Conservation (phyloP, 305 asterid genomes). For the Fraxinus platypoda region DNA sequence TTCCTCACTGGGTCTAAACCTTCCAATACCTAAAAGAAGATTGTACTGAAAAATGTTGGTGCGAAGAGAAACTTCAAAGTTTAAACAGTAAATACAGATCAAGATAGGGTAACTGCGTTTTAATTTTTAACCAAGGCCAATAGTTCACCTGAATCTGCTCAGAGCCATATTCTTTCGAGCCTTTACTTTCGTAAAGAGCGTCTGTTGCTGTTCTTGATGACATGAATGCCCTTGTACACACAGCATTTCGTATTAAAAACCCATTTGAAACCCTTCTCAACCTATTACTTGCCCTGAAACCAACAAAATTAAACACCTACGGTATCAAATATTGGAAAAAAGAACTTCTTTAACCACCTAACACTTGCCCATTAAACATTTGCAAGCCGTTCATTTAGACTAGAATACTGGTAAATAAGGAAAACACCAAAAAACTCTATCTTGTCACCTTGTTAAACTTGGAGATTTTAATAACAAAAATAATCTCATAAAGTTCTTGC, state of each 20-base stretch:
- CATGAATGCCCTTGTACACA: slow-evolving; percentile 68
- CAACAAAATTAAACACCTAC: neutral
- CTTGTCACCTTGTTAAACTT: neutral
- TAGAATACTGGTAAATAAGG: neutral
- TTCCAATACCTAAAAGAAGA: slow-evolving; percentile 70
- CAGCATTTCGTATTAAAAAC: slow-evolving; percentile 40
- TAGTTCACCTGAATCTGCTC: slow-evolving; percentile 89
- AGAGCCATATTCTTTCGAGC: slow-evolving; percentile 74
- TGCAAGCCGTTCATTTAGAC: slow-evolving; percentile 2
- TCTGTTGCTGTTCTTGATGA: slow-evolving; percentile 62
- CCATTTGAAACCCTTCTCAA: slow-evolving; percentile 41
- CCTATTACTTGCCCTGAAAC: slow-evolving; percentile 51
- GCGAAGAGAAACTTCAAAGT: neutral
- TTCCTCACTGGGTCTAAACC: slow-evolving; percentile 93
- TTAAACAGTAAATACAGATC: neutral
- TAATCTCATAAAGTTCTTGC: neutral
- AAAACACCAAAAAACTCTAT: neutral
- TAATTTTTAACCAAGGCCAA: slow-evolving; percentile 19
- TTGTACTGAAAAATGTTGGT: neutral
- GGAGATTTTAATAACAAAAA: neutral
- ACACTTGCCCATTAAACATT: neutral
- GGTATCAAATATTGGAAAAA: neutral
- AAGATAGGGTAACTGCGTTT: slow-evolving; percentile 6
- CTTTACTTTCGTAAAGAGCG: slow-evolving; percentile 50
- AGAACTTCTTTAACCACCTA: neutral